Conservation (phyloP, 345 rosid genomes). For the Sonneratia caseolaris region DNA sequence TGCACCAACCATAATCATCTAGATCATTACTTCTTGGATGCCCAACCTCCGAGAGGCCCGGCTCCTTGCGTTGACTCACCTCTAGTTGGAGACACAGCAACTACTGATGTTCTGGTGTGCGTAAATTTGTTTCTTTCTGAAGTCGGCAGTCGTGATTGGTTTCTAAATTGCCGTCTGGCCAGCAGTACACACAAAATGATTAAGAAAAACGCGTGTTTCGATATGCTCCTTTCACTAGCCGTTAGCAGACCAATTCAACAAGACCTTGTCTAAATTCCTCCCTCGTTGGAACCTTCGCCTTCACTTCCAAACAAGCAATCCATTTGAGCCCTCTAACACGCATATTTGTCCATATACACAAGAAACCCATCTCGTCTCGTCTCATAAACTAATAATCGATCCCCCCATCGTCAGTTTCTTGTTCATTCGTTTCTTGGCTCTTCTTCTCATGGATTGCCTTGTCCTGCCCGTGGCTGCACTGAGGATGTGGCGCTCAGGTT, state of each 20-base stretch:
- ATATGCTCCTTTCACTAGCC: conserved; percentile 15
- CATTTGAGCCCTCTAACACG: background rate
- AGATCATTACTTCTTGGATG: background rate
- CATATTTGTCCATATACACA: background rate
- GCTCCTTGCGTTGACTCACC: too few species aligned
- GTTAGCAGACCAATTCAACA: conserved; percentile 33
- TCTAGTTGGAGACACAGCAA: too few species aligned
- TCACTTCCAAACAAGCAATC: conserved; percentile 11
- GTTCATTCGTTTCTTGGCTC: background rate
- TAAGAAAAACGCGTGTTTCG: background rate
- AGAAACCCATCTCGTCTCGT: background rate
- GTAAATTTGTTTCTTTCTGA: background rate
- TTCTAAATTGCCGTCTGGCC: conserved; percentile 14
- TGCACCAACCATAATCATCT: background rate
- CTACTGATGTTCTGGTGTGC: too few species aligned
- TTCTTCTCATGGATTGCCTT: conserved; percentile 45
- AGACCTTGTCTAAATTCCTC: conserved; percentile 13
- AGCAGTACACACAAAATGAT: background rate
- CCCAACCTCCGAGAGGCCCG: background rate
- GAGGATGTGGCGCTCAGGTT: conserved; percentile 24
- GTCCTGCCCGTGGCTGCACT: conserved; percentile 41
- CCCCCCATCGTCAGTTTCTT: background rate
- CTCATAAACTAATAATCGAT: background rate
- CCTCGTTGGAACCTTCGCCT: background rate
- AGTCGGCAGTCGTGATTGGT: background rate